phyloP scores from a whole-genome alignment of 2,329 filamentous ascomycete genomes.

The Microdochium paspali region DNA sequence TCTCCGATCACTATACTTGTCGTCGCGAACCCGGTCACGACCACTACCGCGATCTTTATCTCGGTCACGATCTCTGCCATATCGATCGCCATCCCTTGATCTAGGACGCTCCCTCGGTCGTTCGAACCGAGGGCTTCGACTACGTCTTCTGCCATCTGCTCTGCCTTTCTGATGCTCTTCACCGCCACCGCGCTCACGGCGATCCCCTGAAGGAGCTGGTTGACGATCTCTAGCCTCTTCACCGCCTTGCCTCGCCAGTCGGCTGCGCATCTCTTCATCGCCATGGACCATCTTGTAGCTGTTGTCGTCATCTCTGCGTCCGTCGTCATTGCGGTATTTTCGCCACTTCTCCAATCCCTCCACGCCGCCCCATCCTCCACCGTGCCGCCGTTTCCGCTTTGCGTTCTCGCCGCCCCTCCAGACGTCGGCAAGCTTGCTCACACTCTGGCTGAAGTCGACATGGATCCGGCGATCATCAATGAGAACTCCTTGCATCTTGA shows the following conservation, averaged over 20 bases:
- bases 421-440: constrained; percentile 74
- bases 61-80: constrained; percentile 7
- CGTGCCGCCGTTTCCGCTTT: constrained; percentile 51
- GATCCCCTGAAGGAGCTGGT: constrained; percentile 2
- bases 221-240: constrained; percentile 12
- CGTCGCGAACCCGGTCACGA: background rate
- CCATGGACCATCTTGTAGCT: constrained; percentile 77
- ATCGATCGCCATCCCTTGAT: constrained; percentile 7
- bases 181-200: constrained; percentile 15
- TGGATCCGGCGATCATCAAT: constrained; percentile 98
- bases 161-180: constrained; percentile 15
- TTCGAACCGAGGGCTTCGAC: constrained; percentile 17
- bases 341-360: constrained; percentile 79
- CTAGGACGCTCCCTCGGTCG: constrained; percentile 6
- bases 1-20: background rate
- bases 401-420: constrained; percentile 82
- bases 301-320: constrained; percentile 26
- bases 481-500: constrained; percentile 96
- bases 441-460: constrained; percentile 96
- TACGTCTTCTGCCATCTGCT: constrained; percentile 18
- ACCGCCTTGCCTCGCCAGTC: constrained; percentile 30
- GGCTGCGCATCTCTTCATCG: constrained; percentile 54
- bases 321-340: constrained; percentile 70
- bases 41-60: background rate
- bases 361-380: constrained; percentile 85